Evolutionary conservation across 768 basidiomycete genomes (phyloP), one percentile per base, ranked within the genome.

Genomic region (Leucosporidium yakuticum): DNA sequence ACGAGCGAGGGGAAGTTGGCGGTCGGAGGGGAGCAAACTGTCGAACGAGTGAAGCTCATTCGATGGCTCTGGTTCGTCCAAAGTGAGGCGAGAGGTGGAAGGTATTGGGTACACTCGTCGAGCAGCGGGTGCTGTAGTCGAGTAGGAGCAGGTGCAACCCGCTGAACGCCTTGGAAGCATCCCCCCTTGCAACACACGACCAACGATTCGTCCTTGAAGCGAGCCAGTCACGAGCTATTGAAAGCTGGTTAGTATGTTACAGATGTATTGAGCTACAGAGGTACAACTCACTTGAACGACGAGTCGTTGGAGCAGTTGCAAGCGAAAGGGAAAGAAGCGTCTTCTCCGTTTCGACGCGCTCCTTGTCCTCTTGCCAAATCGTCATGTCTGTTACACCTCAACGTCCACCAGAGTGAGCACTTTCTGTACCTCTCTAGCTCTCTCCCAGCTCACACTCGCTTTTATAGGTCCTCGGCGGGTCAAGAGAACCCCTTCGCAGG

Each of bases 401-500:
- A 54, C 53, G 53, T 15, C 53, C 53, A 27, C 53, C 53, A 17
- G 27, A 54, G 53, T 54, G 29, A 3, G 53, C 20, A 3, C 27
- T 27, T 25, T 25, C 51, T 54, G 53, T 29, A 31, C 27, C 53
- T 15, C 27, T 25, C 5, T 14, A 14, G 6, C 0, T 17, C n/a
- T 51, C 3, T 23, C 50, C 50, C 9, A 51, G 23, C 27, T 56
- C 55, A 56, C 55, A 15, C 27, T 7, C 27, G 31, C 29, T 25
- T 12, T 11, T 56, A 19, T 29, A n/a, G 55, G 19, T 56, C 27
- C 11, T 25, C 23, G 23, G 55, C 55, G 2, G 55, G 25, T 4
- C 9, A 25, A 34, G 67, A 66, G 8, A 57, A 71, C 34, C 34
- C 54, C 17, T 73, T 85, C 29, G 77, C 78, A 7, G 79, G 76